Evolutionary conservation across 257 asterid species (phyloP), one percentile per base, ranked within the genome.

Genomic region (Thymus mandschuricus): DNA sequence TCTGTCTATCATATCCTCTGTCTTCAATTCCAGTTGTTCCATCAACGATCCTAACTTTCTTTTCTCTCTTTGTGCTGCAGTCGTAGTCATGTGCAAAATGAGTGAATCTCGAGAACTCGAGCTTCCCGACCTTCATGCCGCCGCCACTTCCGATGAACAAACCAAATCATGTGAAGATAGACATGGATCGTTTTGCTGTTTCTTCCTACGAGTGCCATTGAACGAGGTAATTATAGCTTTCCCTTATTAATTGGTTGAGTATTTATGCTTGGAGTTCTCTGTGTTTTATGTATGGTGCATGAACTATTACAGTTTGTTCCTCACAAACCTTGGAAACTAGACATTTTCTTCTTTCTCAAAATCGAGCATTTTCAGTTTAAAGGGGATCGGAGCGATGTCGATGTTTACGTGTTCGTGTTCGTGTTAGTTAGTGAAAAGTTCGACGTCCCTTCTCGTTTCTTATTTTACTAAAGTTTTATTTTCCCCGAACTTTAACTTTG

Each of bases 21-120:
- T 35, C 40, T 35, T 21, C 21, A 21, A 21, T 21, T 21, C 21
- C 21, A 21, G 21, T 21, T 21, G 21, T 21, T 35, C 40, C 40
- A 35, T 35, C 40, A 35, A 35, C 3, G 40, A 35, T 5, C 40
- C 40, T 44, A 31, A 28, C 44, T 60, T 34, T 33, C 15, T 29
- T 28, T 7, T 28, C 5, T 4, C 3, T 66, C 41, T 38, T 38
- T 4, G 3, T 38, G 6, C 6, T 7, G 41, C 21, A 21, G 44
- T 40, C 61, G 68, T 67, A 80, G 83, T 59, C 81, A 83, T 80
- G 88, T 80, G 86, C 77, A 78, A 72, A 69, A 80, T 83, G 88
- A 83, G 72, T 71, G 83, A 78, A 69, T 80, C 87, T 78, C 81
- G 66, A 76, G 82, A 78, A 65, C 71, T 75, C 71, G 76, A 83